Conservation (phyloP, 441 rosid species). For the Cnidoscolus chayamansa region DNA sequence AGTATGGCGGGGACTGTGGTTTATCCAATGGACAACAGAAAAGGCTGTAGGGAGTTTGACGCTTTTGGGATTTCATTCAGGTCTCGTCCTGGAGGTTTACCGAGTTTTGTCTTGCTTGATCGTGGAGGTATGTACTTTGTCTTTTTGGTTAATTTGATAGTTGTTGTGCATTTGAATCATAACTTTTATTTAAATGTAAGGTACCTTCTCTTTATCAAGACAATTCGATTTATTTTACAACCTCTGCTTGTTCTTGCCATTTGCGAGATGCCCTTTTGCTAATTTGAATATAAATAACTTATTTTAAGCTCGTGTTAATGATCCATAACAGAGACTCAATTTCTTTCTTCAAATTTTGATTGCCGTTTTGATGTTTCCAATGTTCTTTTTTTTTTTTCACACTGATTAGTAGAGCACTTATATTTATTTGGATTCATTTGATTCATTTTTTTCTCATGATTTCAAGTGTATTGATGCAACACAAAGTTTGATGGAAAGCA, state of each 20-base stretch:
- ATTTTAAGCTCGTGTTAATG: background rate
- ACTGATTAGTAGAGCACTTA: background rate
- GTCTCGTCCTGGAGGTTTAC: slow-evolving; percentile 82
- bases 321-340: background rate
- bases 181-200: background rate
- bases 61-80: slow-evolving; percentile 64
- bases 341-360: background rate
- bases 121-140: slow-evolving; percentile 68
- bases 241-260: background rate
- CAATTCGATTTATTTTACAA: background rate
- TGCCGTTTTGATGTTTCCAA: slow-evolving; percentile 6
- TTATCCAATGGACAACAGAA: slow-evolving; percentile 71
- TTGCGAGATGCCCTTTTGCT: background rate
- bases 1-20: slow-evolving; percentile 90
- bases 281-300: background rate
- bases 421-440: background rate
- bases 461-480: no score
- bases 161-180: slow-evolving; percentile 6
- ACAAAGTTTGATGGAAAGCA: no score
- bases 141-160: background rate
- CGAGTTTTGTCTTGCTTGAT: slow-evolving; percentile 79
- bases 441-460: no score
- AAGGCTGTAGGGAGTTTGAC: slow-evolving; percentile 71
- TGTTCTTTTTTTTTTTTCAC: background rate
- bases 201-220: background rate